Evolutionary conservation across 352 stramenopile genomes (phyloP).

Genomic region (Phytopythium helicoides): DNA sequence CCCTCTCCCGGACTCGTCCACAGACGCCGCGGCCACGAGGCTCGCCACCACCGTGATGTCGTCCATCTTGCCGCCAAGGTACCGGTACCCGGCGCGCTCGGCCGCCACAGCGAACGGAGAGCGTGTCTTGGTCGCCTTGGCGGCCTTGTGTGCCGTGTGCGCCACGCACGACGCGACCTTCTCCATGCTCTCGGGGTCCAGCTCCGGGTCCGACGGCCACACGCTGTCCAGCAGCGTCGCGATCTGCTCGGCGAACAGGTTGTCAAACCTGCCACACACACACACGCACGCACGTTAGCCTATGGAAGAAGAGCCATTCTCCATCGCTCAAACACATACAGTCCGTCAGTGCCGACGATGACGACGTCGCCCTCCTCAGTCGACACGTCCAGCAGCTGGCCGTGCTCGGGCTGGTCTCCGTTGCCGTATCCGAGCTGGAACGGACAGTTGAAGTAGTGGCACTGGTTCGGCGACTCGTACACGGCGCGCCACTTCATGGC

Average conservation of each 20-base stretch:
- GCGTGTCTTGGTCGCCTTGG: constrained; percentile 61
- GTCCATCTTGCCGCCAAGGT: constrained; percentile 88
- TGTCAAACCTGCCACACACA: constrained; percentile 88
- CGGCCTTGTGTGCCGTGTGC: constrained; percentile 75
- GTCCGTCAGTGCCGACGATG: constrained; percentile 92
- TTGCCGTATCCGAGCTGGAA: constrained; percentile 90
- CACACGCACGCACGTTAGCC: no score
- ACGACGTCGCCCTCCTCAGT: constrained; percentile 90
- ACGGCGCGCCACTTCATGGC: constrained; percentile 72
- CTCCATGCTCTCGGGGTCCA: constrained; percentile 63
- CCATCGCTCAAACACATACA: no score
- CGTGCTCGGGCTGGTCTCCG: constrained; percentile 91
- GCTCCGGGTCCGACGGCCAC: constrained; percentile 45
- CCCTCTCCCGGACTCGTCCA: no score
- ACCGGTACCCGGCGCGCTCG: constrained; percentile 72
- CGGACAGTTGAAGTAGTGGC: constrained; percentile 97
- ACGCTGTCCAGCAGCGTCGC: constrained; percentile 61
- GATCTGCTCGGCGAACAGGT: constrained; percentile 91
- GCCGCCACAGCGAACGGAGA: constrained; percentile 80
- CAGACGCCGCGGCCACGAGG: constrained; percentile 31
- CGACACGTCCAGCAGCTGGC: constrained; percentile 82
- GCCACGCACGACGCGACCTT: constrained; percentile 78
- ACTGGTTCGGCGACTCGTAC: constrained; percentile 89
- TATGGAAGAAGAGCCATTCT: no score
- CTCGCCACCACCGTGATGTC: constrained; percentile 89